Evolutionary conservation across 495 filamentous ascomycete genomes (phyloP), one percentile per base, ranked within the genome.

Genomic region (Saxophila tyrrhenica): DNA sequence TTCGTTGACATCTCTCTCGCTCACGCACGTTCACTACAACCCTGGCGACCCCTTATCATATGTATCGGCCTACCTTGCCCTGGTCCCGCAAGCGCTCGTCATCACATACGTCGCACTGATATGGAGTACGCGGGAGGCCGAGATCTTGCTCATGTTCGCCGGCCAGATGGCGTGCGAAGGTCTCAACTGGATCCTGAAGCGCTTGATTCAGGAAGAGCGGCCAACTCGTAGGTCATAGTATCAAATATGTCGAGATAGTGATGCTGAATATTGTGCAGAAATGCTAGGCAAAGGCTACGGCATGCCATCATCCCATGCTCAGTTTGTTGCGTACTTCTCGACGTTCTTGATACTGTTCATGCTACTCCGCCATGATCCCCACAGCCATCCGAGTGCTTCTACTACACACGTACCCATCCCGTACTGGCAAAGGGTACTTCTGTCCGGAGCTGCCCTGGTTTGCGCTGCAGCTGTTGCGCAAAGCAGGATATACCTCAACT

Each of bases 261-360:
- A n/a, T n/a, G n/a, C n/a, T n/a, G n/a, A n/a, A n/a, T n/a, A n/a
- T n/a, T 32, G 22, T 24, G 64, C 71, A 86, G 85, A 85, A 70
- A 86, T 86, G 76, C 77, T 82, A 54, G 85, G 85, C 38, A 95
- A 95, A 68, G 92, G 92, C 55, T 99, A 97, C 64, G 92, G 92
- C 58, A 99, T 99, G 92, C 92, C 92, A n/a, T 89, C 84, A 44
- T 95, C 89, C 23, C 92, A 99, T 71, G 87, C 92, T 10, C 92
- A 99, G 69, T 99, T 95, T 66, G 83, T 86, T 46, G 74, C 82
- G 10, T 99, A 86, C 73, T 97, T 95, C 73, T 82, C 87, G 41
- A 71, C 92, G 51, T 88, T 85, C 62, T 67, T 95, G 22, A 71
- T 79, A 16, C 73, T 99, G 25, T 96, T 96, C 70, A 73, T 96